Conservation (phyloP, 2,329 filamentous ascomycete species). For the Ceratocystis diversiconidia region DNA sequence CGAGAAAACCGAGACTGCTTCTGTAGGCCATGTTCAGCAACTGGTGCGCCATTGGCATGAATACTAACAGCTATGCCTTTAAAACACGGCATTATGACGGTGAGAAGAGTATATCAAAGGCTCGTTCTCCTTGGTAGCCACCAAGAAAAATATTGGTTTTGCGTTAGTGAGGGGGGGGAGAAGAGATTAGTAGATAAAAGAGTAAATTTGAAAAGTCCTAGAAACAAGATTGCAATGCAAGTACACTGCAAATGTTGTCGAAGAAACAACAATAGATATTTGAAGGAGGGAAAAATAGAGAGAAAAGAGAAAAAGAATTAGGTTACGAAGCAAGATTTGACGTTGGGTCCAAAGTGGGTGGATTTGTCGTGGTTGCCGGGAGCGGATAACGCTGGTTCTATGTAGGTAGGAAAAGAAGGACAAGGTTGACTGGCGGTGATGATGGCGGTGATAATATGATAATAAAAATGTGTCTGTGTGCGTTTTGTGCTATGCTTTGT, state of each 20-base stretch:
- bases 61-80: conserved; percentile 98
- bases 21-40: conserved; percentile 88
- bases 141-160: background rate
- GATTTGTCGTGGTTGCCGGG: conserved; percentile 17
- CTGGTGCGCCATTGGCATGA: conserved; percentile 64
- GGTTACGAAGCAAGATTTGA: conserved; percentile 16
- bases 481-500: background rate
- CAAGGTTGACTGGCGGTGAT: background rate
- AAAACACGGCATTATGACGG: conserved; percentile 70
- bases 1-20: conserved; percentile 81
- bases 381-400: conserved; percentile 14
- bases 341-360: conserved; percentile 14
- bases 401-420: background rate
- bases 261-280: background rate
- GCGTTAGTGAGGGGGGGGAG: background rate
- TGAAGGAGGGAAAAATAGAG: background rate
- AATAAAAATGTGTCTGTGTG: background rate
- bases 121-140: background rate
- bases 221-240: background rate
- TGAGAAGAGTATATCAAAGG: background rate
- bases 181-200: background rate
- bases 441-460: conserved; percentile 10
- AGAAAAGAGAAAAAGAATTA: conserved; percentile 3
- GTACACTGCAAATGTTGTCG: background rate
- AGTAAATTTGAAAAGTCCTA: background rate